Percentiles rank a stretch among this genome's conserved stretches.
Conservation (phyloP, 371 early-diverging fungal genomes). For the Apophysomyces sp. region DNA sequence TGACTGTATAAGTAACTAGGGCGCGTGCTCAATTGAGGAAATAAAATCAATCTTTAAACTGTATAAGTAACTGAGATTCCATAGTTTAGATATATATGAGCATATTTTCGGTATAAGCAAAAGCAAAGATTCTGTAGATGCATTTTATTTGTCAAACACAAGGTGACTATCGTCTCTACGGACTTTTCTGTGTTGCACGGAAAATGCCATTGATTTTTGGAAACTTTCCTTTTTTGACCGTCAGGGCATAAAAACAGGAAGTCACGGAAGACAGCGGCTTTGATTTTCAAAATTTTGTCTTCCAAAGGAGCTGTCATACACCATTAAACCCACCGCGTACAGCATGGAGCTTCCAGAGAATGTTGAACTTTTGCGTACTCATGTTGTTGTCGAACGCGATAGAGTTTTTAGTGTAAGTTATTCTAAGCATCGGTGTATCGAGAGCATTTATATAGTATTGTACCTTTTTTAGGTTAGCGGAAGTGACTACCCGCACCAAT, state of each 20-base stretch:
- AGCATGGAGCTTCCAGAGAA: conserved; percentile 23
- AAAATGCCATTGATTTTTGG: too few species aligned
- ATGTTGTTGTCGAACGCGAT: conserved; percentile 59
- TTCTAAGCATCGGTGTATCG: background rate
- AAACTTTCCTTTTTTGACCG: too few species aligned
- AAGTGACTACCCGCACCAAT: conserved; percentile 64
- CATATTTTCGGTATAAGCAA: too few species aligned
- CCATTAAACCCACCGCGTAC: background rate
- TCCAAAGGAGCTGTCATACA: background rate
- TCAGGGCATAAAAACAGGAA: background rate
- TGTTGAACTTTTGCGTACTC: conserved; percentile 48
- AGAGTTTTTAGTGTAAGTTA: conserved; percentile 56
- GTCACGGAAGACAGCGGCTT: background rate
- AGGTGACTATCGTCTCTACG: too few species aligned
- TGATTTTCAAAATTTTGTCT: background rate
- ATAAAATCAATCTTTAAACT: too few species aligned
- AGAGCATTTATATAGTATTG: background rate
- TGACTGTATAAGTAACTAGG: too few species aligned
- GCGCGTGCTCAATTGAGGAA: too few species aligned
- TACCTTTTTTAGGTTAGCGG: conserved; percentile 51
- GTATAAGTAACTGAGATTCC: too few species aligned
- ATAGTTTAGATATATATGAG: too few species aligned
- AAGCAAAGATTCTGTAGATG: too few species aligned
- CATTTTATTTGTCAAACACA: too few species aligned
- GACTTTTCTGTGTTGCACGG: too few species aligned